Conservation (phyloP, 2,329 filamentous ascomycete species). For the Ophioceras dolichostomum region DNA sequence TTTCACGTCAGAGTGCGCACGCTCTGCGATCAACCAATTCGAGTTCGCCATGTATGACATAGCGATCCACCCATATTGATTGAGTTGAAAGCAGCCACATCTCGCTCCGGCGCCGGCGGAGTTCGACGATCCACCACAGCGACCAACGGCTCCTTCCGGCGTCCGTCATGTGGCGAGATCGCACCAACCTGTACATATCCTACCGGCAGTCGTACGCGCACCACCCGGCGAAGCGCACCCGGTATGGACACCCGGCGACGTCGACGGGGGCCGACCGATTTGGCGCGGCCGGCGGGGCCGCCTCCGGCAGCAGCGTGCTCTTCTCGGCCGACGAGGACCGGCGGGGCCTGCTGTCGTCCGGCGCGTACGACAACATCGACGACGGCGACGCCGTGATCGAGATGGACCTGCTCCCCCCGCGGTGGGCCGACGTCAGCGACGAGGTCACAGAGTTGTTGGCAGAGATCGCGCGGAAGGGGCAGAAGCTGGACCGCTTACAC, state of each 20-base stretch:
- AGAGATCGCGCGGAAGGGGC: slow-evolving; percentile 71
- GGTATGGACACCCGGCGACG: slow-evolving; percentile 48
- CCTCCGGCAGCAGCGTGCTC: slow-evolving; percentile 25
- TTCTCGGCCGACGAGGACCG: slow-evolving; percentile 42
- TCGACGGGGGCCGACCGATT: slow-evolving; percentile 43
- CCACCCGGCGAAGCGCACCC: slow-evolving; percentile 77
- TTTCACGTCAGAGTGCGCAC: no score
- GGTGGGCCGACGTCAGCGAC: slow-evolving; percentile 92
- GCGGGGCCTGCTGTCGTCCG: slow-evolving; percentile 71
- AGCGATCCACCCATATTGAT: no score
- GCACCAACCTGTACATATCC: slow-evolving; percentile 98
- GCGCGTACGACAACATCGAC: slow-evolving; percentile 65
- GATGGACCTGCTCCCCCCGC: slow-evolving; percentile 90
- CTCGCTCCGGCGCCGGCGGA: neutral
- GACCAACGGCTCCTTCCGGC: slow-evolving; percentile 13
- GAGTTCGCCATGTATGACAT: no score
- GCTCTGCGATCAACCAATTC: no score
- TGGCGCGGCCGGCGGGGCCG: slow-evolving; percentile 27
- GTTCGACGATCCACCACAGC: neutral
- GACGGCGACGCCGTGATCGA: slow-evolving; percentile 94
- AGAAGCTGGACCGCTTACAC: slow-evolving; percentile 80
- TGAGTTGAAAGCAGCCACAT: neutral
- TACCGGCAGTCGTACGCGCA: slow-evolving; percentile 98
- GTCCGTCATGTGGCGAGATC: slow-evolving; percentile 94
- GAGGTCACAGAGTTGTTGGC: slow-evolving; percentile 77